Base-by-base conservation (phyloP, 305 asterid genomes). In the Fraxinus platypoda region DNA sequence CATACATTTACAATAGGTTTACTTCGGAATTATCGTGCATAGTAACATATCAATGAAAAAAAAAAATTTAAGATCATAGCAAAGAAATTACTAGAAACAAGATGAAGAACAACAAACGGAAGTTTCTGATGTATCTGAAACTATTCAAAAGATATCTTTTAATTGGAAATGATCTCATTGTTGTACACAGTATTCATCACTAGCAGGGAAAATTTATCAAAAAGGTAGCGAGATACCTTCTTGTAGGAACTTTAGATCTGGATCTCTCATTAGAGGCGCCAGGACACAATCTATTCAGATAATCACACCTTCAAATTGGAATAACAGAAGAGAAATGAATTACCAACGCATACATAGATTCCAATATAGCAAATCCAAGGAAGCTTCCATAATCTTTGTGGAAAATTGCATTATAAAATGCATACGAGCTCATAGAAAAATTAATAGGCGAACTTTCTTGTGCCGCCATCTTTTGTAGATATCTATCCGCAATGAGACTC, bases 371-470 rank as follows among this genome's bases (percentile, higher is more conserved):
- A 76, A 75, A 81, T 37, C 46, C 57, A 81, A 46, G 68, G 35
- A 11, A 77, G 46, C 31, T 70, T 73, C 52, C 75, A 23, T 31
- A 64, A 33, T 70, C 38, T 30, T 28, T 38, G 21, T 8, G 13
- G 37, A 70, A 41, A 64, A 26, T 68, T 21, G 23, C 76, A 0
- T 75, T 49, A 46, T 54, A 85, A 17, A 49, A 80, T 73, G 80
- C 94, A 78, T 90, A 92, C 98, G 87, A 84, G 90, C 85, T 88
- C 90, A 89, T 92, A 78, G 91, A 86, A 89, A 95, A 93, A 68
- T 81, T 52, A 68, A 96, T 68, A 31, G 86, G 88, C 73, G 92
- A 82, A 64, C 82, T 89, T 82, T 87, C 91, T 78, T 46, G 90
- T 74, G 87, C 87, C 41, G 79, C 85, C 94, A 96, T 85, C 83